Percentiles rank a stretch among this genome's conserved stretches.
Conservation (phyloP, 75 land plant species). For the Cryptomeria japonica region DNA sequence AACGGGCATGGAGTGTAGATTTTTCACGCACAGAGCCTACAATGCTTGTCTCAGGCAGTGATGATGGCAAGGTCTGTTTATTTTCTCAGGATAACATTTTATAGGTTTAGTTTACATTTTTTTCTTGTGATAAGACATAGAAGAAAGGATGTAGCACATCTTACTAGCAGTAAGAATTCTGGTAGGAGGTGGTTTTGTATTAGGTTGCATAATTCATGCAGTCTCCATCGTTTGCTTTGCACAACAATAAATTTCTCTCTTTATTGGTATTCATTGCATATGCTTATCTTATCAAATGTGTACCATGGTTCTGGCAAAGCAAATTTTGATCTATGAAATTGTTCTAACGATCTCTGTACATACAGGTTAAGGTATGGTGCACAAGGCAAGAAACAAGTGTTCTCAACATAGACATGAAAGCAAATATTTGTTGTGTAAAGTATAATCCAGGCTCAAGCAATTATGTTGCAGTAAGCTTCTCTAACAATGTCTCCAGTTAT, state of each 20-base stretch:
- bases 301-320: neutral
- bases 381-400: slow-evolving; percentile 94
- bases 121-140: neutral
- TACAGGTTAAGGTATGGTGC: slow-evolving; percentile 98
- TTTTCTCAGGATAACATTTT: neutral
- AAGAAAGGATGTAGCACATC: neutral
- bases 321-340: neutral
- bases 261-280: neutral
- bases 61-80: slow-evolving; percentile 87
- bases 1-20: slow-evolving; percentile 99
- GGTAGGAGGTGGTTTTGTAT: neutral
- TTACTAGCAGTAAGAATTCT: neutral
- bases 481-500: neutral
- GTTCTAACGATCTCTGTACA: neutral
- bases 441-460: slow-evolving; percentile 97
- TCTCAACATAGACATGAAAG: slow-evolving; percentile 97
- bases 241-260: neutral
- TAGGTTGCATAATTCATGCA: neutral
- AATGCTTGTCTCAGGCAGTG: slow-evolving; percentile 97
- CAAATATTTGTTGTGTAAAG: slow-evolving; percentile 98
- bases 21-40: slow-evolving; percentile 95
- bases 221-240: slow-evolving; percentile 1
- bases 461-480: slow-evolving; percentile 71
- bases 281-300: neutral
- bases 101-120: neutral